phyloP scores from a whole-genome alignment of 257 asterid genomes.

The Parsonsia alboflavescens region DNA sequence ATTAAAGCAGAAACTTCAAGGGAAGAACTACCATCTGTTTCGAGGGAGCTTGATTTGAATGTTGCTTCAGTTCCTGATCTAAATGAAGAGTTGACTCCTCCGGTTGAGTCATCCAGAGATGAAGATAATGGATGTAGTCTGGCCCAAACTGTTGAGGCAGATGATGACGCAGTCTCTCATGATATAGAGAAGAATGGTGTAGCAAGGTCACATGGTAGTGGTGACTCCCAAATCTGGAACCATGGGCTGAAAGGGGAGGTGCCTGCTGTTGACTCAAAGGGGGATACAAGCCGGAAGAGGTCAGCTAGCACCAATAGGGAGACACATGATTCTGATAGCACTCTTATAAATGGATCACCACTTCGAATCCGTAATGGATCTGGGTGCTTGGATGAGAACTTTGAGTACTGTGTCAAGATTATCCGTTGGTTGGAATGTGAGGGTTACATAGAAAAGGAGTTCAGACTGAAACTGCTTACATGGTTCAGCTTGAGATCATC shows the following conservation, averaged over 20 bases:
- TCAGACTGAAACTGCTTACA: constrained; percentile 77
- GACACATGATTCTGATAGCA: constrained; percentile 80
- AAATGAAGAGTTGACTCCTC: constrained; percentile 73
- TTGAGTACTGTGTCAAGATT: constrained; percentile 76
- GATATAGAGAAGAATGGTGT: constrained; percentile 43
- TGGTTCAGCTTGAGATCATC: constrained; percentile 91
- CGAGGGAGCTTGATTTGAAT: constrained; percentile 73
- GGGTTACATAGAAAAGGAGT: constrained; percentile 68
- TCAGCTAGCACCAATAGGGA: constrained; percentile 45
- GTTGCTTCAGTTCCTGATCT: constrained; percentile 79
- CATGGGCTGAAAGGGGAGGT: constrained; percentile 44
- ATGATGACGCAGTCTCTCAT: constrained; percentile 57
- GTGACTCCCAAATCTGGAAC: constrained; percentile 47
- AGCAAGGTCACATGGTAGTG: constrained; percentile 46
- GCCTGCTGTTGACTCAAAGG: constrained; percentile 54
- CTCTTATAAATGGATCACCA: constrained; percentile 76
- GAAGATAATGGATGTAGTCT: constrained; percentile 52
- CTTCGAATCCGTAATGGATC: constrained; percentile 37
- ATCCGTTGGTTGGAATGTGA: constrained; percentile 91
- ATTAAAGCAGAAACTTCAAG: constrained; percentile 41
- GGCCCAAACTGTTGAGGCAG: constrained; percentile 47
- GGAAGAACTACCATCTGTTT: constrained; percentile 42
- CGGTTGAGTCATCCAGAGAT: constrained; percentile 64
- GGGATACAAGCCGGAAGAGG: constrained; percentile 51
- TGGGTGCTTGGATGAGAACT: constrained; percentile 67